A percentile compares a stretch with the other conserved stretches of the same genome.
These are phyloP conservation scores for Pestalotiopsis fici DNA, from an alignment of 2,329 filamentous ascomycete species.

Conservation along the genomic window DNA sequence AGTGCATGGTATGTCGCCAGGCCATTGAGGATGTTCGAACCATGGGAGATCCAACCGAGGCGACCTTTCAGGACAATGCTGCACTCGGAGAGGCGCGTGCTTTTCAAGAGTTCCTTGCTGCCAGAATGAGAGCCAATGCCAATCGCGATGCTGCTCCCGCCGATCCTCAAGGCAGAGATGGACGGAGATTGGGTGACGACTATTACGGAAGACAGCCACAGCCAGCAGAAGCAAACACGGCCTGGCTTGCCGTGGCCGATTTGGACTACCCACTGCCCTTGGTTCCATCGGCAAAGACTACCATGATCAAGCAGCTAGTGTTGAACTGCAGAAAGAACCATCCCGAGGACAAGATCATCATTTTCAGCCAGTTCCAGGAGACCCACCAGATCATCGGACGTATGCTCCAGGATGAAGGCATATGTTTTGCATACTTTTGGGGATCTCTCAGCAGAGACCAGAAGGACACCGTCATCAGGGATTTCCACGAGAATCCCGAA, in stretches of 20 bases:
- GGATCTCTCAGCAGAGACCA: slow-evolving; percentile 19
- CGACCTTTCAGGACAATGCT: not conserved
- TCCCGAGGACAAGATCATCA: slow-evolving; percentile 12
- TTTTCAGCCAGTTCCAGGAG: not conserved
- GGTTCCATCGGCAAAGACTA: not conserved
- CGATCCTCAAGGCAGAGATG: not conserved
- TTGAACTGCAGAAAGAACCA: not conserved
- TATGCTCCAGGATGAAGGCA: slow-evolving; percentile 27
- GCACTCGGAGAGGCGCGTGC: not conserved
- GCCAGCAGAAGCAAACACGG: not conserved
- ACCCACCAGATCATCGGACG: slow-evolving; percentile 31
- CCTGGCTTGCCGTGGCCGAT: not conserved
- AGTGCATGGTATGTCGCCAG: not conserved
- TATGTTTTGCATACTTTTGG: slow-evolving; percentile 39
- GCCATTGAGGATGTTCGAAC: not conserved
- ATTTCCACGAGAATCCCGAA: slow-evolving; percentile 16
- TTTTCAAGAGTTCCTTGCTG: not conserved
- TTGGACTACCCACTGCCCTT: not conserved
- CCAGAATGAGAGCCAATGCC: not conserved
- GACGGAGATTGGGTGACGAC: not conserved
- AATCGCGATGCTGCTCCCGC: not conserved
- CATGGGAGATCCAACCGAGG: not conserved
- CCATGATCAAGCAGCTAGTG: not conserved
- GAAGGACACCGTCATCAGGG: slow-evolving; percentile 17
- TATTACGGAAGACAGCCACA: not conserved